phyloP scores from a whole-genome alignment of 2,329 filamentous ascomycete species.

The Aspergillus pseudoglaucus region DNA sequence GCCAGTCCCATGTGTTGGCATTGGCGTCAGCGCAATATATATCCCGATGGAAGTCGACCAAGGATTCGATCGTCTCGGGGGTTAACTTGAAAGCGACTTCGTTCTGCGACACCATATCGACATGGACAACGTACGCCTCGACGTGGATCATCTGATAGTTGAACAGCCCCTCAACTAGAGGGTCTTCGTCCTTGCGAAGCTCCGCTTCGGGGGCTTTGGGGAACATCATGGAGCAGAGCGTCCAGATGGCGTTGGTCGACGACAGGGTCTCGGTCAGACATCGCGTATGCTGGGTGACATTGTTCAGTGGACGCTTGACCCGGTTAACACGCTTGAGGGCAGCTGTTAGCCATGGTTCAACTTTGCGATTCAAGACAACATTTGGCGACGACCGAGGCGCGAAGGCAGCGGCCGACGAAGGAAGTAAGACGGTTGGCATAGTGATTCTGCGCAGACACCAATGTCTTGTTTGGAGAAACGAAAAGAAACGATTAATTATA shows the following conservation, averaged over 20 bases:
- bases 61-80: slow-evolving; percentile 81
- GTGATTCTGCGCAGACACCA: slow-evolving; percentile 52
- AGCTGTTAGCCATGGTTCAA: slow-evolving; percentile 94
- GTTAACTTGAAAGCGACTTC: slow-evolving; percentile 98
- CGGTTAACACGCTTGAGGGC: slow-evolving; percentile 95
- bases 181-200: slow-evolving; percentile 72
- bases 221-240: slow-evolving; percentile 84
- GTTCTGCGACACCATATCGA: slow-evolving; percentile 96
- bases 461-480: slow-evolving; percentile 19
- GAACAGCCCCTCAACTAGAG: slow-evolving; percentile 77
- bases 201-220: slow-evolving; percentile 82
- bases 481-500: slow-evolving; percentile 30
- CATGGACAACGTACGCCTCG: slow-evolving; percentile 96
- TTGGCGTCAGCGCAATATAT: slow-evolving; percentile 87
- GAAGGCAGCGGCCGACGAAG: slow-evolving; percentile 93
- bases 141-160: slow-evolving; percentile 91
- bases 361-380: slow-evolving; percentile 84
- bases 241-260: slow-evolving; percentile 87
- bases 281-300: slow-evolving; percentile 87
- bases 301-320: slow-evolving; percentile 95
- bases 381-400: slow-evolving; percentile 90
- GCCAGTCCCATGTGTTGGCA: slow-evolving; percentile 87
- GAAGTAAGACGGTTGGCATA: slow-evolving; percentile 91
- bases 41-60: slow-evolving; percentile 95
- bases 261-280: slow-evolving; percentile 94